Evolutionary conservation across 306 rosid species (phyloP).

Genomic region (Quercus ilex): DNA sequence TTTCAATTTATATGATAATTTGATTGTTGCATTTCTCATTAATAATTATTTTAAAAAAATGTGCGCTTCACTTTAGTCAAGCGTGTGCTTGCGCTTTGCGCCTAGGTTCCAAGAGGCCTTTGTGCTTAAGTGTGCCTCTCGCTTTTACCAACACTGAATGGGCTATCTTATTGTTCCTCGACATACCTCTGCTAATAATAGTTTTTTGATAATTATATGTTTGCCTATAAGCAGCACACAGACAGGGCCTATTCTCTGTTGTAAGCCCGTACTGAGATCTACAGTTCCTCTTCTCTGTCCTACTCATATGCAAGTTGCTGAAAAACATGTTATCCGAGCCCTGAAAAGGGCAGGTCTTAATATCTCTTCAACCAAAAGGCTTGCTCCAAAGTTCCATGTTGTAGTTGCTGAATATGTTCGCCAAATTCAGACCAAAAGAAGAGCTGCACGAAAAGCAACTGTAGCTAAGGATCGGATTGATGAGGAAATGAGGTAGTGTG

Average conservation of each 20-base stretch:
- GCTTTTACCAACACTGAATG: not conserved
- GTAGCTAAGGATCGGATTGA: slow-evolving; percentile 28
- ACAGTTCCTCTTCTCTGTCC: slow-evolving; percentile 41
- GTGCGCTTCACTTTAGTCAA: too few relatives aligned
- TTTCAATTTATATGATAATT: too few relatives aligned
- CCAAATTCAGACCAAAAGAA: slow-evolving; percentile 47
- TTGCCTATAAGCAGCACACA: slow-evolving; percentile 37
- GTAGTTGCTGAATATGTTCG: slow-evolving; percentile 35
- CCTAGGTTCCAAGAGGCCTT: too few relatives aligned
- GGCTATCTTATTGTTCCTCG: not conserved
- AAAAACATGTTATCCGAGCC: slow-evolving; percentile 44
- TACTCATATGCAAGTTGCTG: slow-evolving; percentile 36
- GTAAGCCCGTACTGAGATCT: slow-evolving; percentile 47
- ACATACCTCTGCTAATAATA: not conserved
- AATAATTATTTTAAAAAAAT: too few relatives aligned
- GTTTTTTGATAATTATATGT: slow-evolving; percentile 21
- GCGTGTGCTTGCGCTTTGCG: too few relatives aligned
- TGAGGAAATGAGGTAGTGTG: slow-evolving; percentile 18
- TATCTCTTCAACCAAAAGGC: slow-evolving; percentile 31
- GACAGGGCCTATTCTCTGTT: slow-evolving; percentile 42
- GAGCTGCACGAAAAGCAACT: slow-evolving; percentile 21
- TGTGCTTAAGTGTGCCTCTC: too few relatives aligned
- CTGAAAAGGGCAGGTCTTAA: slow-evolving; percentile 39
- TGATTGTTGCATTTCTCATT: too few relatives aligned
- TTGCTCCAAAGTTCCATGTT: slow-evolving; percentile 32